Conservation (phyloP, 2,329 filamentous ascomycete species). For the Trichophyton schoenleinii region DNA sequence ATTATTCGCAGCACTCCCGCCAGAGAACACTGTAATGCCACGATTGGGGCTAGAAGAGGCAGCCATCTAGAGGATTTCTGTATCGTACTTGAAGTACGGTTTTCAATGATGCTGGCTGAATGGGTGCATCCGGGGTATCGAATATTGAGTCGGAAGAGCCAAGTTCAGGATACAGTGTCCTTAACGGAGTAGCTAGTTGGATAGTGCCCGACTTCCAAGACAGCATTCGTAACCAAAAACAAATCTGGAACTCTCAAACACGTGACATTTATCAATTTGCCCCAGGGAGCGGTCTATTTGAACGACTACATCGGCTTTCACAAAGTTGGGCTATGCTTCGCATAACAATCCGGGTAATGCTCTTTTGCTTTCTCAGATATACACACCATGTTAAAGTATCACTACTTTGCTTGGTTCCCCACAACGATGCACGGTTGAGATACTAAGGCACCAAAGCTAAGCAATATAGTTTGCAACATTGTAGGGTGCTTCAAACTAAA, state of each 20-base stretch:
- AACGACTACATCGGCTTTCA: neutral
- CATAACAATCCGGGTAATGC: too few relatives aligned
- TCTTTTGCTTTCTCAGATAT: too few relatives aligned
- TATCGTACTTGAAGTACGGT: neutral
- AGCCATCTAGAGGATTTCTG: neutral
- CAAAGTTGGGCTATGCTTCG: too few relatives aligned
- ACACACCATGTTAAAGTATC: too few relatives aligned
- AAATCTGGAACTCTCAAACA: neutral
- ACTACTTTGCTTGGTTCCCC: too few relatives aligned
- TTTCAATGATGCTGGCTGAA: neutral
- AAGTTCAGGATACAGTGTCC: neutral
- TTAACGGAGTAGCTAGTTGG: neutral
- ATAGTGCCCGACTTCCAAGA: neutral
- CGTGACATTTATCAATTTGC: neutral
- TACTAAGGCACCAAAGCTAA: too few relatives aligned
- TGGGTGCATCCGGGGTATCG: neutral
- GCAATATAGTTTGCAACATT: too few relatives aligned
- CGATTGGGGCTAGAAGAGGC: constrained; percentile 13
- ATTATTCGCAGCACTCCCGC: constrained; percentile 86
- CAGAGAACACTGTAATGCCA: constrained; percentile 76
- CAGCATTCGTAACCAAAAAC: neutral
- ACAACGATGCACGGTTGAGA: too few relatives aligned
- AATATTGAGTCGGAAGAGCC: neutral
- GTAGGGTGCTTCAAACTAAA: too few relatives aligned
- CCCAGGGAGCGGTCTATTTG: too few relatives aligned